Evolutionary conservation across 305 asterid species (phyloP), one percentile per base, ranked within the genome.

Genomic region (Fraxinus dipetala): DNA sequence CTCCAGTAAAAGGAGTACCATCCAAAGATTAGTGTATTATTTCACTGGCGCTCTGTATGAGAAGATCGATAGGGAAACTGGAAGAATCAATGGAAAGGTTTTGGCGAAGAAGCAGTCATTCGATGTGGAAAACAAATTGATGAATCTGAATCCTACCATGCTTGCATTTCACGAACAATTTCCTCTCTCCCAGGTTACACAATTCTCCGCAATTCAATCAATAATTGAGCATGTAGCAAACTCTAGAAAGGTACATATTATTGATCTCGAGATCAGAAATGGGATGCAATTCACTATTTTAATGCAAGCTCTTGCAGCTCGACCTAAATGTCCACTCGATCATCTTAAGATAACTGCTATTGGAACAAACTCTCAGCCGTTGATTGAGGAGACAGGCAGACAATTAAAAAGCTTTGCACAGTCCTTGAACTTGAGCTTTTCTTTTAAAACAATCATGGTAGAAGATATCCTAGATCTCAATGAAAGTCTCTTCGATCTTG

Each of bases 11-110:
- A 85, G 84, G 43, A 80, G 35, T 35, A 28, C 90, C 8, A 18
- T 85, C 38, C 74, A 85, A n/a, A 84, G 90, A 70, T 67, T 91
- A 69, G 93, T 88, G n/a, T 87, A 77, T 85, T 90, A 90, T 78
- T 91, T 91, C 85, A 65, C 86, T 1, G 90, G 87, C 59, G 96
- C 95, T 70, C 89, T 93, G 16, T 81, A 86, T 5, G 91, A 88
- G 38, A 91, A 87, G 87, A 91, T 91, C 5, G 90, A 90, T 40
- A 67, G 86, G 26, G 88, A 88, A 76, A 90, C 88, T 0, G 90
- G 90, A 75, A 81, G 75, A 7, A 51, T 85, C 14, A 84, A 85
- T 0, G 79, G 79, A 0, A 86, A 69, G 45, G 89, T 83, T 6
- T 67, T 80, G 83, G 89, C 84, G 2, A 87, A 84, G 74, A 86